Evolutionary conservation across 371 early-diverging fungal genomes (phyloP), one percentile per base, ranked within the genome.

Genomic region (Blakeslea trispora): DNA sequence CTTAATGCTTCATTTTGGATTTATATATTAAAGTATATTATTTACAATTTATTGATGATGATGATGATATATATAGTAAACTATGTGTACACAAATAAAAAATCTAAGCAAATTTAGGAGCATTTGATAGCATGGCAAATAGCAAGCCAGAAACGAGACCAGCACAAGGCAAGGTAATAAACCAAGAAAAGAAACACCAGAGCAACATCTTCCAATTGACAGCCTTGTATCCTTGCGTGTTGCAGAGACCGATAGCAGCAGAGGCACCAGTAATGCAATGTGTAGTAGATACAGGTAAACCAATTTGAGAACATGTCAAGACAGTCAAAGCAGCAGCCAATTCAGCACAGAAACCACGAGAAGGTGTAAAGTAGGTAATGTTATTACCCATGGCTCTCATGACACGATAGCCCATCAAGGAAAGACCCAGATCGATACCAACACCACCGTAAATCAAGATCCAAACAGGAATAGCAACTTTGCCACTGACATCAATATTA

Each of bases 251-350:
- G 52, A 93, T 87, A 32, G 85, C 86, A 13, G 88, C 81, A 13
- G 90, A 90, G n/a, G 94, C 86, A 35, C 95, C 95, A 31, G 87
- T 87, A 34, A 92, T 89, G 69, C 94, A 94, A 61, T 93, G 94
- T 3, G 94, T 94, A 6, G 95, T 92, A 9, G 91, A 91, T 10
- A 94, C 87, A 21, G 95, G 94, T 23, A 93, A 59, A 45, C 88
- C 90, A 37, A 93, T 57, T 68, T 86, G 84, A 51, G 93, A 90
- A 55, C 90, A 90, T 3, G 92, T 91, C 48, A 94, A 65, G n/a
- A 94, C 91, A 1, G 95, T 88, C 19, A 94, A 71, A 32, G 91
- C 88, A 41, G 92, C 87, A 44, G 88, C 86, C 50, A 94, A 77
- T 72, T 94, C 94, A 53, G 90, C 89, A 45, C 86, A 68, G 81